Evolutionary conservation across 805 yeast species (phyloP).

Genomic region (Lipomyces yamadae): DNA sequence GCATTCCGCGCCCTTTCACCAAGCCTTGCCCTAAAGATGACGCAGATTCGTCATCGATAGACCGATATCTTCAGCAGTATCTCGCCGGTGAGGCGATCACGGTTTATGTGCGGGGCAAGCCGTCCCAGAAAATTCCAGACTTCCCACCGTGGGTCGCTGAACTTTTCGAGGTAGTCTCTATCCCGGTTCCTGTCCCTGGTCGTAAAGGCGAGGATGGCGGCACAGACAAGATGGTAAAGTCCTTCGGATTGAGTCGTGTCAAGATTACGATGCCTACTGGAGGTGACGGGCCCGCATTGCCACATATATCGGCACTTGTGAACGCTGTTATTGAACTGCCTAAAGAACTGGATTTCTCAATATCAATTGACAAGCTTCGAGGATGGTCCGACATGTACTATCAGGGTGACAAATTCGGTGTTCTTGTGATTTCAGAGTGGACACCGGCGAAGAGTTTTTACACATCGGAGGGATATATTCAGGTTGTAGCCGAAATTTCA

Average conservation of each 20-base stretch:
- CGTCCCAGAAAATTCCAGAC: constrained; percentile 29
- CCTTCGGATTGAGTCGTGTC: constrained; percentile 32
- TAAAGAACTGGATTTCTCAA: constrained; percentile 31
- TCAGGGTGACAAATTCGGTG: constrained; percentile 34
- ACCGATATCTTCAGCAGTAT: constrained; percentile 27
- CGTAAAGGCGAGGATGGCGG: constrained; percentile 27
- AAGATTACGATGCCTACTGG: constrained; percentile 32
- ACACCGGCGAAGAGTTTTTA: constrained; percentile 26
- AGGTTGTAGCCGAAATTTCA: constrained; percentile 35
- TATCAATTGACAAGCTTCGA: constrained; percentile 27
- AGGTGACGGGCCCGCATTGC: constrained; percentile 11
- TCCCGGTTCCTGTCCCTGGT: constrained; percentile 35
- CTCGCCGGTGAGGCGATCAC: constrained; percentile 31
- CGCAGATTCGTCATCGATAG: constrained; percentile 33
- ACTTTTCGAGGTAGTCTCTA: constrained; percentile 27
- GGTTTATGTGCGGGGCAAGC: constrained; percentile 32
- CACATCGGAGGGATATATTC: constrained; percentile 34
- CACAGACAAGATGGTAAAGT: constrained; percentile 27
- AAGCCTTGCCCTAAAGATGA: constrained; percentile 25
- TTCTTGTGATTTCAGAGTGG: constrained; percentile 35
- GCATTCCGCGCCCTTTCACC: constrained; percentile 29
- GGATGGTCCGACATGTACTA: constrained; percentile 35
- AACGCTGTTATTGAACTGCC: constrained; percentile 38
- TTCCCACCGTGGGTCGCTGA: constrained; percentile 32
- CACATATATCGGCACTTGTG: constrained; percentile 36